Conservation (phyloP, 2,329 filamentous ascomycete genomes). For the Fusarium sp. region DNA sequence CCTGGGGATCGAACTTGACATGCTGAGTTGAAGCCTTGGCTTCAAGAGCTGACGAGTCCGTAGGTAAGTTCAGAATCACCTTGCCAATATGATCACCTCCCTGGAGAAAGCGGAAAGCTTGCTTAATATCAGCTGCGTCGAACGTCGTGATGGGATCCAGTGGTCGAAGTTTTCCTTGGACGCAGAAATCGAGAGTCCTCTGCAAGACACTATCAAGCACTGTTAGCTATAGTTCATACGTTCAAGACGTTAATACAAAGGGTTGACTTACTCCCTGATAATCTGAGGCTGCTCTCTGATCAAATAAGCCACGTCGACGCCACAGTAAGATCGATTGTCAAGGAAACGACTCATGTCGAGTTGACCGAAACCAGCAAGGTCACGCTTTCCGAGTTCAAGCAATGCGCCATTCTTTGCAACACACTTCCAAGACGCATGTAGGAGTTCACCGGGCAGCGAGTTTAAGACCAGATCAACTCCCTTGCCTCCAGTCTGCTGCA, state of each 20-base stretch:
- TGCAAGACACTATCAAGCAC: conserved; percentile 13
- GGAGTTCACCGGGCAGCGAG: conserved; percentile 49
- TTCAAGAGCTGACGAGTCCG: background rate
- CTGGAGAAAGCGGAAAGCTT: conserved; percentile 40
- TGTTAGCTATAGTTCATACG: background rate
- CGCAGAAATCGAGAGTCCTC: conserved; percentile 21
- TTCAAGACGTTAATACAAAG: background rate
- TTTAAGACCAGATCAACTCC: conserved; percentile 57
- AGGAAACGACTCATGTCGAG: conserved; percentile 36
- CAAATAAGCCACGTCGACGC: conserved; percentile 36
- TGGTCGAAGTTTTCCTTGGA: conserved; percentile 13
- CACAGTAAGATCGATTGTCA: conserved; percentile 37
- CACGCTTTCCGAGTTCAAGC: conserved; percentile 55
- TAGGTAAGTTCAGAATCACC: background rate
- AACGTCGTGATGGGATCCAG: conserved; percentile 14
- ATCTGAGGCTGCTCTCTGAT: background rate
- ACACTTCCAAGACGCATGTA: conserved; percentile 54
- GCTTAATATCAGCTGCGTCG: background rate
- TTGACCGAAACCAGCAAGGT: conserved; percentile 38
- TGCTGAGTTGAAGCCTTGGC: background rate
- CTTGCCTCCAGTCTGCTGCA: conserved; percentile 43
- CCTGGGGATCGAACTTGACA: background rate
- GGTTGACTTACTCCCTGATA: conserved; percentile 5
- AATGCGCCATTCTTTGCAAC: conserved; percentile 54
- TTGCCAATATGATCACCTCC: conserved; percentile 28